Evolutionary conservation across 352 stramenopile species (phyloP).

Genomic region (Blastocystis sp.): DNA sequence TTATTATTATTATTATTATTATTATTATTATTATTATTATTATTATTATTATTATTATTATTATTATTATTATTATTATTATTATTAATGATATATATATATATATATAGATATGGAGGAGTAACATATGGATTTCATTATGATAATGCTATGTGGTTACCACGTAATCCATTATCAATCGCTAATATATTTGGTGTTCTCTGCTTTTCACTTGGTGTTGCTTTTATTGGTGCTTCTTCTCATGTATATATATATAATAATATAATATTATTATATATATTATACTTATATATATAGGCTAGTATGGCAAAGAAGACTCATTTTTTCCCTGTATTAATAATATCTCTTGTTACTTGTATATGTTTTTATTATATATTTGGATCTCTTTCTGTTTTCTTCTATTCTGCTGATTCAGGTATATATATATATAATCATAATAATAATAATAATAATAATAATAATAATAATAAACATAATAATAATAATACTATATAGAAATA

Average conservation of each 20-base stretch:
- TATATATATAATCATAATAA: no score
- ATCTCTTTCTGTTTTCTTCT: constrained; percentile 19
- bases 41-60: no score
- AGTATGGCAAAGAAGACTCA: constrained; percentile 14
- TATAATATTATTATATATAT: no score
- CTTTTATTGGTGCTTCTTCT: constrained; percentile 26
- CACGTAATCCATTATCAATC: constrained; percentile 12
- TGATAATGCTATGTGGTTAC: constrained; percentile 9
- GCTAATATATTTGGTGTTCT: constrained; percentile 37
- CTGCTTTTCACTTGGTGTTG: constrained; percentile 36
- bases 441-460: no score
- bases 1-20: no score
- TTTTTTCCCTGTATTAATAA: constrained; percentile 13
- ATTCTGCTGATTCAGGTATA: constrained; percentile 1
- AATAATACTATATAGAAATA: neutral
- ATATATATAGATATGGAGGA: no score
- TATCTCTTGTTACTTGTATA: constrained; percentile 3
- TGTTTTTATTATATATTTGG: constrained; percentile 29
- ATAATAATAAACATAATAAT: no score
- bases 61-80: no score
- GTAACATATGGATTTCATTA: no score
- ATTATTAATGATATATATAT: no score
- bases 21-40: no score
- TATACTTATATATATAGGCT: neutral
- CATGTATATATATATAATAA: no score